These are phyloP conservation scores for Hyaloperonospora brassicae DNA, from an alignment of 352 stramenopile species.

Conservation along the genomic window DNA sequence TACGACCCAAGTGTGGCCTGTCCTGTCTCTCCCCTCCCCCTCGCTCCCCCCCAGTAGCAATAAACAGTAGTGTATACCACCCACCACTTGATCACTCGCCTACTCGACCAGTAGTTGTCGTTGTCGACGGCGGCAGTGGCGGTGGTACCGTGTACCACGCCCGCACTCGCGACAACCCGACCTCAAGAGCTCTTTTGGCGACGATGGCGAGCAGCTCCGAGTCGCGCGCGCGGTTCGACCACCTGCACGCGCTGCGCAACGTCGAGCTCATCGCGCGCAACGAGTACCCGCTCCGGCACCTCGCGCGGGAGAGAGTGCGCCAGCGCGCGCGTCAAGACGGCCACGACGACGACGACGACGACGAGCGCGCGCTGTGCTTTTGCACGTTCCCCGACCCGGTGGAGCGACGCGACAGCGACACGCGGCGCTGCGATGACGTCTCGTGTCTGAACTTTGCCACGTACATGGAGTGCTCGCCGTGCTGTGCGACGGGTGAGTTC, in stretches of 20 bases:
- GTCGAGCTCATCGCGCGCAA: conserved; percentile 56
- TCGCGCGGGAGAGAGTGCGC: conserved; percentile 34
- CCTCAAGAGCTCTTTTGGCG: background rate
- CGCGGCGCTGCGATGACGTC: conserved; percentile 66
- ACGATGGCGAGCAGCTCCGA: conserved; percentile 6
- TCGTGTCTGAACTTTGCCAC: conserved; percentile 86
- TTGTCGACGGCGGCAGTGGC: too few species aligned
- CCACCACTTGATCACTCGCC: too few species aligned
- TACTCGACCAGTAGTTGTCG: too few species aligned
- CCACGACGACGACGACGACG: conserved; percentile 35
- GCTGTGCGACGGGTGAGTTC: conserved; percentile 38
- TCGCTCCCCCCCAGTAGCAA: too few species aligned
- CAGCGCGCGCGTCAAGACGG: conserved; percentile 20
- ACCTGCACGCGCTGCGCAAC: conserved; percentile 58
- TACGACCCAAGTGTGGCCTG: too few species aligned
- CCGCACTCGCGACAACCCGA: too few species aligned
- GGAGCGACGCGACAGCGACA: conserved; percentile 25
- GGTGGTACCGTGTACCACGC: too few species aligned
- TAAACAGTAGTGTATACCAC: too few species aligned
- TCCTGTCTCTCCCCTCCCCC: too few species aligned
- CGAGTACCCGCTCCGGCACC: conserved; percentile 61
- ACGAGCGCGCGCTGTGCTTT: conserved; percentile 40
- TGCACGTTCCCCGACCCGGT: conserved; percentile 38
- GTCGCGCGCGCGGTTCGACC: conserved; percentile 32
- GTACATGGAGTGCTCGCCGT: conserved; percentile 65